Conservation (phyloP, 2,329 filamentous ascomycete species). For the Leptographium flavum region DNA sequence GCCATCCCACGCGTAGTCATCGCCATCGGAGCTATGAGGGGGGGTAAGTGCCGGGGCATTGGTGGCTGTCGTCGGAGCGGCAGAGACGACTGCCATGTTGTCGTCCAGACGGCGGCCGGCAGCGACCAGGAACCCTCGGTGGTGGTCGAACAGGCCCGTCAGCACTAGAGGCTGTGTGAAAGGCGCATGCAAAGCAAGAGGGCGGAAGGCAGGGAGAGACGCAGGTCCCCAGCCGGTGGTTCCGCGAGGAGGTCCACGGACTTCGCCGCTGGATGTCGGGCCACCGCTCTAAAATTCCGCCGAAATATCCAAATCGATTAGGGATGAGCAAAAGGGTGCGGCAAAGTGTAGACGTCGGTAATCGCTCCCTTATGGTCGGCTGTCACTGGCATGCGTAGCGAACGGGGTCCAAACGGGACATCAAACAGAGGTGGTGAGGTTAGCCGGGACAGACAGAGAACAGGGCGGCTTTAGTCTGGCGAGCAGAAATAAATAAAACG, state of each 20-base stretch:
- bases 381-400: neutral
- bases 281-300: neutral
- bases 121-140: slow-evolving; percentile 2
- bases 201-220: neutral
- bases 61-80: slow-evolving; percentile 23
- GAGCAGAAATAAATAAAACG: neutral
- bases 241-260: neutral
- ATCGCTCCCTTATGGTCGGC: neutral
- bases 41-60: slow-evolving; percentile 28
- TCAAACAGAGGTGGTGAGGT: neutral
- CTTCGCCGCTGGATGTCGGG: neutral
- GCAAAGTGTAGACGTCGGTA: too few relatives aligned
- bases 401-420: neutral
- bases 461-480: neutral
- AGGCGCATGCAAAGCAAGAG: neutral
- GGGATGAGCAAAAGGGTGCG: neutral
- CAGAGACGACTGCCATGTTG: slow-evolving; percentile 38
- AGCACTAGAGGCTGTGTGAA: neutral
- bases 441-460: neutral
- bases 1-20: slow-evolving; percentile 20
- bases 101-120: slow-evolving; percentile 6
- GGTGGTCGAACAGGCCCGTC: neutral
- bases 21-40: slow-evolving; percentile 33
- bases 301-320: neutral
- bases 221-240: neutral